Base-by-base conservation (phyloP, 2,329 filamentous ascomycete species). In the Clonostachys sp. region DNA sequence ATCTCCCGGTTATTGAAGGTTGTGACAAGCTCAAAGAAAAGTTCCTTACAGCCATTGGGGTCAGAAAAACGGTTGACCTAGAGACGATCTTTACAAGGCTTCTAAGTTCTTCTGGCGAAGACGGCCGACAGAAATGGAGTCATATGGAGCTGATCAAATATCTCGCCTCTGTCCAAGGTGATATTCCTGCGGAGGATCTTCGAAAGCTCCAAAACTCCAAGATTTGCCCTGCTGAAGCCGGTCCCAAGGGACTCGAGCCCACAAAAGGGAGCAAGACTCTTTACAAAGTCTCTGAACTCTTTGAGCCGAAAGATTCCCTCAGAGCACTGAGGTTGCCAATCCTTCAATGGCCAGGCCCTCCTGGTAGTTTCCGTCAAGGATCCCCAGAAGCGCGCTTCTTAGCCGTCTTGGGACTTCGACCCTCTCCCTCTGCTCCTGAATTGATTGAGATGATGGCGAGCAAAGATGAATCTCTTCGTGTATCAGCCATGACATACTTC, bases 111-210 rank as follows among this genome's bases (percentile, higher is more conserved):
- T 73, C 82, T 0, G 60, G 72, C 1, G 70, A 76, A 13, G 65
- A 64, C 10, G 72, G 74, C n/a, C 77, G 78, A 24, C 78, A 77
- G 50, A 84, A 84, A 63, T 96, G 89, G 89, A 96, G 90, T 49
- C 92, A 97, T 61, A 84, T 96, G 51, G 92, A 99, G 62, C 74
- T 99, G 24, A 91, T 99, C 65, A 92, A 91, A 57, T 99, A 99
- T 57, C 79, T 99, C 41, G 83, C 92, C 12, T 95, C 91, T 9
- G 94, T 99, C 30, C 83, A 82, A 50, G 81, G 88, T 45, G 94
- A 99, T 56, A 96, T 99, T 50, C 94, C 94, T 0, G 66, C 71
- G 10, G 84, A 85, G 44, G 94, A 99, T 62, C 78, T 96, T 47
- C 83, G 81, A 53, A 88, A 86, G 58, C 75, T 99, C 20, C 86